Percentiles rank a stretch among this genome's conserved stretches.
These are phyloP conservation scores for Odonthalia washingtoniensis DNA, from an alignment of 31 red algal genomes.

Conservation along the genomic window DNA sequence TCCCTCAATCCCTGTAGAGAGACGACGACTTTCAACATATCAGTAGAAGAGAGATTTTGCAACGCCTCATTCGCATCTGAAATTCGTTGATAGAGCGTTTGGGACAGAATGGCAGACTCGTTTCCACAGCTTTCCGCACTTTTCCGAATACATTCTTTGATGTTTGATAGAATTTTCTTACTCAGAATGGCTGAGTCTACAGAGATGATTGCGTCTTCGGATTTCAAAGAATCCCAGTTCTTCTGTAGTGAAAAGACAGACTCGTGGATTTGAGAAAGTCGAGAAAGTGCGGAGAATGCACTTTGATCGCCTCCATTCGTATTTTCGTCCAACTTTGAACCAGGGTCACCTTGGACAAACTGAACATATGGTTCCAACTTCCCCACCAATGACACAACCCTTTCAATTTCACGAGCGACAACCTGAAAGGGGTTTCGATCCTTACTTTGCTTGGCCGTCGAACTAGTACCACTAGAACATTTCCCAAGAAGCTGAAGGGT, in stretches of 20 bases:
- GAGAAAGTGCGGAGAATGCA: not conserved
- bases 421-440: no score
- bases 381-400: no score
- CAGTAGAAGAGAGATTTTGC: not conserved
- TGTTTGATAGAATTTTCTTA: not conserved
- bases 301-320: not conserved
- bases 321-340: no score
- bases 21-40: slow-evolving; percentile 32
- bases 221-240: not conserved
- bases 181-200: not conserved
- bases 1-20: slow-evolving; percentile 61
- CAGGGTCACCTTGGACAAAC: no score
- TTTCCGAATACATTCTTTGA: not conserved
- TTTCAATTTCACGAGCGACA: no score
- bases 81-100: slow-evolving; percentile 31
- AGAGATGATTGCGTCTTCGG: not conserved
- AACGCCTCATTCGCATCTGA: slow-evolving; percentile 40
- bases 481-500: no score
- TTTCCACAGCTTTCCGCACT: not conserved
- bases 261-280: not conserved
- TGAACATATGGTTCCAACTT: no score
- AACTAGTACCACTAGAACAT: no score
- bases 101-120: slow-evolving; percentile 12
- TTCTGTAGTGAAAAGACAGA: not conserved
- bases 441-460: no score